Conservation (phyloP, 176 grass and related monocot genomes). For the Rhynchospora breviuscula region DNA sequence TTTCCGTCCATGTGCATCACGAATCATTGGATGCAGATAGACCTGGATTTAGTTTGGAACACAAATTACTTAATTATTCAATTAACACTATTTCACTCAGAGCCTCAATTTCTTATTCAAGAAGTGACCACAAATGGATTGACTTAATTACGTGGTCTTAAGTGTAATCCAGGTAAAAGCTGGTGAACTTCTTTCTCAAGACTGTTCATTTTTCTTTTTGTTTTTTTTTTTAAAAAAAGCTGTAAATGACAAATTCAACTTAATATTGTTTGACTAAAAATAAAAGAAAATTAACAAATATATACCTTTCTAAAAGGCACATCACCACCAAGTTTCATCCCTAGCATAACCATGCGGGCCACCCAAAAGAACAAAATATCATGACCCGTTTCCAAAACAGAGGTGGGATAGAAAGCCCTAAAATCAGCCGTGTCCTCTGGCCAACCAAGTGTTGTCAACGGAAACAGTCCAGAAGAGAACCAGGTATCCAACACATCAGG, state of each 20-base stretch:
- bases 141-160: background rate
- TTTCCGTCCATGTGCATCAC: conserved; percentile 79
- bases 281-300: background rate
- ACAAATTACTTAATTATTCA: background rate
- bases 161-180: background rate
- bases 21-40: conserved; percentile 89
- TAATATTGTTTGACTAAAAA: background rate
- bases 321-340: conserved; percentile 75
- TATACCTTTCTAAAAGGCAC: conserved; percentile 84
- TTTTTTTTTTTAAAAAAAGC: background rate
- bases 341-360: conserved; percentile 92
- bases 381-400: conserved; percentile 77
- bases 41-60: conserved; percentile 33
- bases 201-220: background rate
- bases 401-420: conserved; percentile 75
- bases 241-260: background rate
- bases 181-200: background rate
- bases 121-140: background rate
- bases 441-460: conserved; percentile 80
- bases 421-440: conserved; percentile 66
- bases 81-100: background rate
- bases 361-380: conserved; percentile 96
- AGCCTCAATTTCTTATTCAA: background rate
- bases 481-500: conserved; percentile 94
- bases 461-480: conserved; percentile 91